A percentile compares a stretch with the other conserved stretches of the same genome.
These are phyloP conservation scores for Zygoascus flipseniorum DNA, from an alignment of 805 yeast species.

Conservation along the genomic window DNA sequence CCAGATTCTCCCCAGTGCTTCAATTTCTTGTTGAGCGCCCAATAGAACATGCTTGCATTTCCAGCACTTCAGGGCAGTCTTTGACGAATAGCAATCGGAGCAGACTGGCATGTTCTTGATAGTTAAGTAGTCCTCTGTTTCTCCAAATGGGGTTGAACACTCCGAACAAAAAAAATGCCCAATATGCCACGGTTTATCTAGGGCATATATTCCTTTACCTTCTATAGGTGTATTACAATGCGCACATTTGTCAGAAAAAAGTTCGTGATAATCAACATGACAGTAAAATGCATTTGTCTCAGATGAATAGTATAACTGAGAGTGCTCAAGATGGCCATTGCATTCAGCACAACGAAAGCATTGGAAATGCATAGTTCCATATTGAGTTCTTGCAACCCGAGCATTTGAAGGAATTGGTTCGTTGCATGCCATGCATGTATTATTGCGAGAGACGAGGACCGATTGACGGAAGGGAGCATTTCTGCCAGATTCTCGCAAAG, in stretches of 20 bases:
- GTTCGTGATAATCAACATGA: constrained; percentile 27
- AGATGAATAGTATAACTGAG: constrained; percentile 17
- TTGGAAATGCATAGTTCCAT: constrained; percentile 16
- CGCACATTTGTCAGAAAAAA: constrained; percentile 24
- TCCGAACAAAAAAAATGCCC: constrained; percentile 28
- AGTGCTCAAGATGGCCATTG: constrained; percentile 15
- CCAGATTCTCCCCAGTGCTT: constrained; percentile 26
- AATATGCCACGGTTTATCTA: constrained; percentile 23
- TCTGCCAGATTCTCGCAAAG: neutral
- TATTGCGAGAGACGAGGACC: neutral
- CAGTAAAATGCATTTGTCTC: constrained; percentile 20
- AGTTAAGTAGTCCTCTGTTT: constrained; percentile 16
- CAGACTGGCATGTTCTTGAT: constrained; percentile 20
- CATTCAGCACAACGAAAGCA: constrained; percentile 21
- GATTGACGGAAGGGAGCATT: neutral
- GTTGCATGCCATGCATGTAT: constrained; percentile 28
- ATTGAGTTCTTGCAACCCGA: constrained; percentile 18
- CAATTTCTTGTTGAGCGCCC: constrained; percentile 17
- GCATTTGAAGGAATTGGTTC: constrained; percentile 11
- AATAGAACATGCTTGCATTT: constrained; percentile 20
- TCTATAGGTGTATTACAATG: constrained; percentile 26
- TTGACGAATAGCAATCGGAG: constrained; percentile 18
- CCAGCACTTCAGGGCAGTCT: constrained; percentile 26
- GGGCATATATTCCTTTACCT: constrained; percentile 22
- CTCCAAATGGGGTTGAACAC: constrained; percentile 21